These are phyloP conservation scores for Eugenia klotzschiana DNA, from an alignment of 441 rosid species.

Conservation along the genomic window DNA sequence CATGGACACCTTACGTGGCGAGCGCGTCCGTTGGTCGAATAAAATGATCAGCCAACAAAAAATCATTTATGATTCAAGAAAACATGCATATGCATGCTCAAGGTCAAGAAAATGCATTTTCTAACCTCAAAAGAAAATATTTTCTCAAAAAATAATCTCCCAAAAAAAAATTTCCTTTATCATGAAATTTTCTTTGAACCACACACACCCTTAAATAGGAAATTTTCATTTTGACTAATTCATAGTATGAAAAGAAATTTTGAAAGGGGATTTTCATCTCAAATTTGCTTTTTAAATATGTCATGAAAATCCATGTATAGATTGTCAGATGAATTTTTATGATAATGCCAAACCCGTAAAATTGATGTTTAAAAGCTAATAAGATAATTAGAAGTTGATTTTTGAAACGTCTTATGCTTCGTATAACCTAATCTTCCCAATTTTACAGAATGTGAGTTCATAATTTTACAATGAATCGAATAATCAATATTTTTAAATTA, in stretches of 20 bases:
- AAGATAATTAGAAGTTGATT: neutral
- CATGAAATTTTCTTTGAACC: neutral
- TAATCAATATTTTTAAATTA: neutral
- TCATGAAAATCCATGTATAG: neutral
- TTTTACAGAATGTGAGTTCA: neutral
- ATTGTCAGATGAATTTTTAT: neutral
- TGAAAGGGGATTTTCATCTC: neutral
- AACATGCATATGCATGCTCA: neutral
- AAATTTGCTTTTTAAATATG: neutral
- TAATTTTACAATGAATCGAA: neutral
- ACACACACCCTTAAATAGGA: neutral
- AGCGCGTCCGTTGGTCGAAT: neutral
- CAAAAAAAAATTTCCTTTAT: neutral
- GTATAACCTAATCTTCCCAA: neutral
- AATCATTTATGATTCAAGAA: neutral
- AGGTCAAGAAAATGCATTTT: neutral
- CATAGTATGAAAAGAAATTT: neutral
- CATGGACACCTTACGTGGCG: fast-evolving
- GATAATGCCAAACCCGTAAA: neutral
- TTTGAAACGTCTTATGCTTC: neutral
- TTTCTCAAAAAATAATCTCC: too few relatives aligned
- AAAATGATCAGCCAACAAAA: neutral
- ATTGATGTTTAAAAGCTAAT: neutral
- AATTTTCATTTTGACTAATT: neutral
- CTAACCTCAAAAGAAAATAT: too few relatives aligned